These are phyloP conservation scores for Venturia nashicola DNA, from an alignment of 2,329 filamentous ascomycete species.

Conservation along the genomic window DNA sequence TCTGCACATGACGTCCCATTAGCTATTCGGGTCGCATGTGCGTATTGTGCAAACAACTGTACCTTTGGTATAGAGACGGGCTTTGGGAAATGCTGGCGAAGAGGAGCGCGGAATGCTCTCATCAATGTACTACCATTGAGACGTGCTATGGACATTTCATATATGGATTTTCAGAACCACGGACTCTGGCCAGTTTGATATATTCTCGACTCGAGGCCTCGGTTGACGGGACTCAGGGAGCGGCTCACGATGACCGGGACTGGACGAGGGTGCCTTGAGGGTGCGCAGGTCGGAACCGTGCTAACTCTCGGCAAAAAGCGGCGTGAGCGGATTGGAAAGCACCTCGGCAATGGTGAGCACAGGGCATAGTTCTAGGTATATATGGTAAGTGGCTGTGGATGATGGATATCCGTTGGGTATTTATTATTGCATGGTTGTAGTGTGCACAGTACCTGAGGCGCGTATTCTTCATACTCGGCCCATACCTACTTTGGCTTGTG, in stretches of 20 bases:
- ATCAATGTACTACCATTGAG: constrained; percentile 9
- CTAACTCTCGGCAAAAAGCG: not conserved
- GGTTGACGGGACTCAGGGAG: not conserved
- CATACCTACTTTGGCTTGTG: not conserved
- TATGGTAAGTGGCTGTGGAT: too few species aligned
- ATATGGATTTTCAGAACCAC: not conserved
- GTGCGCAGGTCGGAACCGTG: not conserved
- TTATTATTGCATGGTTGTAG: not conserved
- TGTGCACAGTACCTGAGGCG: not conserved
- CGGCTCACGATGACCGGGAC: not conserved
- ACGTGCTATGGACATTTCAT: constrained; percentile 10
- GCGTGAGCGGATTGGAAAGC: not conserved
- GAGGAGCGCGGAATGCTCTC: constrained; percentile 10
- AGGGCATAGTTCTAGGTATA: too few species aligned
- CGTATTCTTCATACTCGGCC: too few species aligned
- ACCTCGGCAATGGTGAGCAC: not conserved
- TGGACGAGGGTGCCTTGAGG: not conserved
- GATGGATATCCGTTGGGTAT: not conserved
- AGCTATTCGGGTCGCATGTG: not conserved
- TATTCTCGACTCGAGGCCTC: not conserved
- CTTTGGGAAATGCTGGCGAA: not conserved
- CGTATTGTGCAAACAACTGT: not conserved
- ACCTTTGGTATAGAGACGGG: not conserved
- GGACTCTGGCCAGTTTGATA: not conserved
- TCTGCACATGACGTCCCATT: constrained; percentile 11